Percentiles rank a stretch among this genome's conserved stretches.
Conservation (phyloP, 306 rosid species). For the Astragalus glycyphyllos region DNA sequence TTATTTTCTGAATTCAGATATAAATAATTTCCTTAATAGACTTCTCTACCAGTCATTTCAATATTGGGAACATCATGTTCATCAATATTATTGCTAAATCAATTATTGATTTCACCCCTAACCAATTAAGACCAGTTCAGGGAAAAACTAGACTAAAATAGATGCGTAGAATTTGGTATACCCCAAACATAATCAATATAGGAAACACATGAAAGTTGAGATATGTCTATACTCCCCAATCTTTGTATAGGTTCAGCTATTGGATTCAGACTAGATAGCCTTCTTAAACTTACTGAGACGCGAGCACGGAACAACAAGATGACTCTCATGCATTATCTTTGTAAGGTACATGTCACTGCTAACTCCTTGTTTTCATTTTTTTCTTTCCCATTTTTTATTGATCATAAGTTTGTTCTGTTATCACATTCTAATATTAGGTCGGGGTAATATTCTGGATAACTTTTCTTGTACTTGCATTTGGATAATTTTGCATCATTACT, state of each 20-base stretch:
- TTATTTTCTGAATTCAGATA: neutral
- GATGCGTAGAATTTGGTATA: neutral
- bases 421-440: constrained; percentile 28
- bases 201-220: constrained; percentile 14
- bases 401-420: constrained; percentile 15
- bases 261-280: constrained; percentile 89
- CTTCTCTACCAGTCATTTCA: neutral
- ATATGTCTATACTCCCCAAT: constrained; percentile 30
- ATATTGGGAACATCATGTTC: constrained; percentile 28
- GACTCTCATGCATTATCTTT: constrained; percentile 95
- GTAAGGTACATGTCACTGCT: constrained; percentile 65
- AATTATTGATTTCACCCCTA: neutral
- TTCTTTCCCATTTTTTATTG: neutral
- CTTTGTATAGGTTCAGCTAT: constrained; percentile 72
- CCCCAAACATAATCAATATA: neutral
- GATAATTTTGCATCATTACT: constrained; percentile 36
- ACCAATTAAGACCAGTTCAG: neutral
- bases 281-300: constrained; percentile 83
- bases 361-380: neutral
- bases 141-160: neutral
- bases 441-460: constrained; percentile 24
- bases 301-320: constrained; percentile 84
- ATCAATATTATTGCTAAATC: neutral
- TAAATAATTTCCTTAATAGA: neutral
- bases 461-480: constrained; percentile 29